A percentile compares a stretch with the other conserved stretches of the same genome.
phyloP scores from a whole-genome alignment of 2,329 filamentous ascomycete species.

The Alternaria burnsii region DNA sequence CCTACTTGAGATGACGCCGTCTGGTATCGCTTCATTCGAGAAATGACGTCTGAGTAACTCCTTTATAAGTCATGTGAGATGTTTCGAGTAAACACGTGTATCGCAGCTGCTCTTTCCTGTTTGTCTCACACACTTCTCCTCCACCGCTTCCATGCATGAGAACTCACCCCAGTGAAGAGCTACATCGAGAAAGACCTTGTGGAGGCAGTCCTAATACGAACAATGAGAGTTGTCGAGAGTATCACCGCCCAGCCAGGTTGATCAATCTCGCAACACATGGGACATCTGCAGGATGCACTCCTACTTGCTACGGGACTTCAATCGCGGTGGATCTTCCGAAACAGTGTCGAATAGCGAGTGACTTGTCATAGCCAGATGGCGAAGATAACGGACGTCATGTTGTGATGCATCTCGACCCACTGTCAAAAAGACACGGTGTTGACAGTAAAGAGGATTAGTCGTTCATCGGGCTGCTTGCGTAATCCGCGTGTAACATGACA shows the following conservation, averaged over 20 bases:
- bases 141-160: background rate
- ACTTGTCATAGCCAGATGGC: background rate
- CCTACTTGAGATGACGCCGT: background rate
- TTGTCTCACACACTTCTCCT: background rate
- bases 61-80: background rate
- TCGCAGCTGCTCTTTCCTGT: background rate
- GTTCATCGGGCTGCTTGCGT: no score
- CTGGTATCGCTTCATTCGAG: background rate
- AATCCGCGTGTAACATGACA: no score
- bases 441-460: no score
- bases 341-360: background rate
- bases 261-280: background rate
- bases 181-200: background rate
- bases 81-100: slow-evolving; percentile 6
- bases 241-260: background rate
- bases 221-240: background rate
- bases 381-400: background rate
- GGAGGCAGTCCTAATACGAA: background rate
- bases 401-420: no score
- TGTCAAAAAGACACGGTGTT: no score
- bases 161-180: background rate
- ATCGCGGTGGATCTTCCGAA: background rate
- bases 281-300: background rate
- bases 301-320: background rate
- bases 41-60: background rate